phyloP scores from a whole-genome alignment of 2,329 filamentous ascomycete genomes.

The Xylaria sp. region DNA sequence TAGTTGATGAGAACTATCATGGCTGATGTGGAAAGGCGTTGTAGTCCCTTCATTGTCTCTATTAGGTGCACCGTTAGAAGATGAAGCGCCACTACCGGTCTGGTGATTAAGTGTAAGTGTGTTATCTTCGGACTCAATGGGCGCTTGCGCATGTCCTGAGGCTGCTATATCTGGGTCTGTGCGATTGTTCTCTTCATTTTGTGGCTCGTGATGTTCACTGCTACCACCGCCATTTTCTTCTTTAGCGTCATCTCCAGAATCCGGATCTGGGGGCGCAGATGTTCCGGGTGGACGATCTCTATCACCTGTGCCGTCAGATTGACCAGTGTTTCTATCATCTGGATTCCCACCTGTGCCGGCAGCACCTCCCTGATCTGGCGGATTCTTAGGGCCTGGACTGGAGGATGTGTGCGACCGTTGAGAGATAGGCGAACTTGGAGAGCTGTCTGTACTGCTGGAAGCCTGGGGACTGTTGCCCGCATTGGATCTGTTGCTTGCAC shows the following conservation, averaged over 20 bases:
- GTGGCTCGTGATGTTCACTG: neutral
- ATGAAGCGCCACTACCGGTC: neutral
- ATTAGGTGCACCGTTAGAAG: neutral
- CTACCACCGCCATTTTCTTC: constrained; percentile 2
- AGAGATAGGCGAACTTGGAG: neutral
- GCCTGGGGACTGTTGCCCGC: neutral
- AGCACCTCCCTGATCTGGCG: constrained; percentile 2
- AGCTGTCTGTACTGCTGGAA: neutral
- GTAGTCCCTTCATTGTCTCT: neutral
- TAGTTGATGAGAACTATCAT: neutral
- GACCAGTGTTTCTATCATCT: neutral
- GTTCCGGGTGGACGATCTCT: neutral
- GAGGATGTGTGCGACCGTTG: neutral
- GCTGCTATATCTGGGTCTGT: neutral
- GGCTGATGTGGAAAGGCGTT: too few species aligned
- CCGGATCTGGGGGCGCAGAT: neutral
- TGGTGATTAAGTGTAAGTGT: constrained; percentile 6
- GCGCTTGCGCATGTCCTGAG: neutral
- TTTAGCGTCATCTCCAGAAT: neutral
- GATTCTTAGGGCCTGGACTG: neutral
- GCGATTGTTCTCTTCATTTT: neutral
- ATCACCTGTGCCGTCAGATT: neutral
- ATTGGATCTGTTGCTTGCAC: neutral
- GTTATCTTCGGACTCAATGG: neutral
- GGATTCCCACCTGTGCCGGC: neutral